Percentiles rank a stretch among this genome's conserved stretches.
Evolutionary conservation across 345 rosid genomes (phyloP).

Genomic region (Melaleuca quinquenervia): DNA sequence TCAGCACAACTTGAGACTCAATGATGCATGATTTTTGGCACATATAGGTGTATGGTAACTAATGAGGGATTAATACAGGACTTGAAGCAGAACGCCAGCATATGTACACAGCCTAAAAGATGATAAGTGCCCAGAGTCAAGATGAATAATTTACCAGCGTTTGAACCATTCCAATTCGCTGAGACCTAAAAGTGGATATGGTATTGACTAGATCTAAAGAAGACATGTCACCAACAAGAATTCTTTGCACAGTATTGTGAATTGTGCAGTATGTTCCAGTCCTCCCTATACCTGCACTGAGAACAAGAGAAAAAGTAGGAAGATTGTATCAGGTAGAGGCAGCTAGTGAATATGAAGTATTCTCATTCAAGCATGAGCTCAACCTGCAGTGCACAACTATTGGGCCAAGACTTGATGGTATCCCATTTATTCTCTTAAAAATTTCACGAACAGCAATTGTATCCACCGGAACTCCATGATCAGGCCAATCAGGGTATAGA

Average conservation of each 20-base stretch:
- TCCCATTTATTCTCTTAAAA: constrained; percentile 40
- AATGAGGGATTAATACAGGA: background rate
- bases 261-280: constrained; percentile 90
- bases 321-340: background rate
- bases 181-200: constrained; percentile 56
- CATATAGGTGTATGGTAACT: background rate
- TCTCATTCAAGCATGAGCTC: background rate
- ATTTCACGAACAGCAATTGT: constrained; percentile 75
- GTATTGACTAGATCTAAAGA: constrained; percentile 67
- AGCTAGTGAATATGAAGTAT: background rate
- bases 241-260: constrained; percentile 90
- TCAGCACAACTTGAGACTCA: background rate
- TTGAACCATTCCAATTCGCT: constrained; percentile 92
- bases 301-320: constrained; percentile 7
- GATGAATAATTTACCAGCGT: constrained; percentile 44
- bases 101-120: background rate
- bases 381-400: constrained; percentile 98
- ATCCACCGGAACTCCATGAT: constrained; percentile 86
- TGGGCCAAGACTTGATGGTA: constrained; percentile 65
- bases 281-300: constrained; percentile 99
- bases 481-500: constrained; percentile 96
- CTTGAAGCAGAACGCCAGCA: background rate
- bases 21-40: background rate
- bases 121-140: background rate
- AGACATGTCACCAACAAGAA: constrained; percentile 82